Evolutionary conservation across 2,329 filamentous ascomycete species (phyloP), one percentile per base, ranked within the genome.

Genomic region (Fusarium sp.): DNA sequence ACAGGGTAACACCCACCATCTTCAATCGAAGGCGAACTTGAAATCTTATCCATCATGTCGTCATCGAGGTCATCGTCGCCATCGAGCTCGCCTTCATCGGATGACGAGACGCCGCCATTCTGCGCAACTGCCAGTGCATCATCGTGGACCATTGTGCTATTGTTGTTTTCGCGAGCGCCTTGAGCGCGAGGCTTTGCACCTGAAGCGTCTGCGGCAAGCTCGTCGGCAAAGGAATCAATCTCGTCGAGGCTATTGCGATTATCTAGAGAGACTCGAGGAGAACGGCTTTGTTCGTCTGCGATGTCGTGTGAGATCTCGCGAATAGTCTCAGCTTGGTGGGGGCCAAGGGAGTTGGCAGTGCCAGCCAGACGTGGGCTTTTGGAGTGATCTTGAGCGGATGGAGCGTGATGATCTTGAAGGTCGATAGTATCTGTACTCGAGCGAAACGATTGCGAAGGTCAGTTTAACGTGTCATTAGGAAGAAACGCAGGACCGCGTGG

Each of bases 11-110:
- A 96, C 94, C 87, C 90, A 99, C 95, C 95, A 91, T 98, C 95
- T 86, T 97, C 94, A 82, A 99, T 99, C 75, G 95, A 98, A 78
- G 96, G 96, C 76, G 95, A 98, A 82, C 94, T 98, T 76, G 95
- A 98, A 73, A 99, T 98, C 82, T 96, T 96, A 84, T 98, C 96
- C 92, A 97, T 94, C 90, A 97, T 90, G 81, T 98, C 95, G 81
- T 98, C 86, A 77, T 97, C 94, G 79, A 94, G 83, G 75, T 92
- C 88, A 74, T 92, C 92, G 51, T 89, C 89, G 71, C 88, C 88
- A 73, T 91, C 87, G 76, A 88, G 82, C 69, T 93, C 90, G 49
- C 86, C 88, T 69, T 92, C 90, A 73, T 88, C 86, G 48, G 79
- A 81, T 45, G 84, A 83, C 51, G 83, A 82, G 69, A 82, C 71